Base-by-base conservation (phyloP, 2,329 filamentous ascomycete genomes). In the Zasmidium angulare region DNA sequence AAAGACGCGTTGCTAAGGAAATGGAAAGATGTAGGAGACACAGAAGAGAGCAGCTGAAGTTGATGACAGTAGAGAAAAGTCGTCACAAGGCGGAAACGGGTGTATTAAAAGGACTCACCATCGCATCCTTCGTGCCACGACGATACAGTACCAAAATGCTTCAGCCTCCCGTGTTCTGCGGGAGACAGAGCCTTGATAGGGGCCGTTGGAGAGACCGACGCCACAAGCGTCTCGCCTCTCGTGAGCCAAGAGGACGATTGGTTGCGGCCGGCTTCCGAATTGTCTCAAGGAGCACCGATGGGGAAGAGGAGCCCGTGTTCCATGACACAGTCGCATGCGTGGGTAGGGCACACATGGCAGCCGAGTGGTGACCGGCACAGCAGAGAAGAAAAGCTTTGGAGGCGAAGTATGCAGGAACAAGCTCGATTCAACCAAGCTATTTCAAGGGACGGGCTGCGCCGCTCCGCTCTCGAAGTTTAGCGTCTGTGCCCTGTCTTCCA, bases 221-320 rank as follows among this genome's bases (percentile, higher is more conserved):
- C 59, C 59, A 61, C 59, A 54, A 54, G 59, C 59, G 59, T 49
- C 36, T 60, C 53, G 53, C 23, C 36, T 23, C 17, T 49, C 12
- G 43, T 29, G 26, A 29, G 26, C 23, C 43, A 46, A 31, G 43
- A 48, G 24, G 26, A 9, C 43, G 19, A 40, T 55, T 55, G 29
- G 53, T 17, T 12, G 9, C 43, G 36, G 36, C 11, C 36, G 36
- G 14, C 6, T 43, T 17, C 36, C 36, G 36, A 29, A 29, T 29
- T 4, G 6, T 29, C 6, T 29, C 6, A 29, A 29, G 11, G 26
- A 29, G 11, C 6, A 11, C 26, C 11, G 26, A 29, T 29, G 26
- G 11, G 26, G 11, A 29, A 29, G 26, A n/a, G n/a, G n/a, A n/a
- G n/a, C n/a, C n/a, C n/a, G n/a, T n/a, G n/a, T n/a, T n/a, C n/a